Evolutionary conservation across 805 yeast genomes (phyloP).

Genomic region (Saturnispora ahearnii): DNA sequence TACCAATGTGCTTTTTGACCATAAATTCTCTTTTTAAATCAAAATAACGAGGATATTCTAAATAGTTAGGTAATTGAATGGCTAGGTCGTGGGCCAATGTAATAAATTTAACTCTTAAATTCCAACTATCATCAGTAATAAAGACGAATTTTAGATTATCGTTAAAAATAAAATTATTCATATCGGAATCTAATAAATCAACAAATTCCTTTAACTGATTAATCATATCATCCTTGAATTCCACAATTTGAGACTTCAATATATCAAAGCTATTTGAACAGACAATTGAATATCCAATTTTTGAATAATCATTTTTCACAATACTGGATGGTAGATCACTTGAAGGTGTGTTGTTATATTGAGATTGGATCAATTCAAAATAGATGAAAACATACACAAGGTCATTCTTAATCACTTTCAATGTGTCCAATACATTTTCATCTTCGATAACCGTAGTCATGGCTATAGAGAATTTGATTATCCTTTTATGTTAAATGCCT

Average conservation of each 20-base stretch:
- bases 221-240: background rate
- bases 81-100: slow-evolving; percentile 75
- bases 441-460: background rate
- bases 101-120: slow-evolving; percentile 65
- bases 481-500: too few species aligned
- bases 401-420: background rate
- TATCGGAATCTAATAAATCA: background rate
- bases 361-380: background rate
- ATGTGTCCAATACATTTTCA: background rate
- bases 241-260: background rate
- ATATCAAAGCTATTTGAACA: background rate
- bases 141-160: slow-evolving; percentile 42
- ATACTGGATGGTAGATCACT: background rate
- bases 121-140: slow-evolving; percentile 58
- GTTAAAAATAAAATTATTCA: background rate
- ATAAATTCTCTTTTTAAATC: slow-evolving; percentile 67
- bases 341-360: background rate
- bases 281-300: background rate
- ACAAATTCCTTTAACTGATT: background rate
- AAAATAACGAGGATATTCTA: slow-evolving; percentile 68
- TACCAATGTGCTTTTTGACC: slow-evolving; percentile 46
- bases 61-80: slow-evolving; percentile 60
- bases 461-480: background rate
- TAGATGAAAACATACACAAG: background rate
- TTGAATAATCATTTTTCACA: background rate